Base-by-base conservation (phyloP, 768 basidiomycete species). In the Xerocomus potaroensis region DNA sequence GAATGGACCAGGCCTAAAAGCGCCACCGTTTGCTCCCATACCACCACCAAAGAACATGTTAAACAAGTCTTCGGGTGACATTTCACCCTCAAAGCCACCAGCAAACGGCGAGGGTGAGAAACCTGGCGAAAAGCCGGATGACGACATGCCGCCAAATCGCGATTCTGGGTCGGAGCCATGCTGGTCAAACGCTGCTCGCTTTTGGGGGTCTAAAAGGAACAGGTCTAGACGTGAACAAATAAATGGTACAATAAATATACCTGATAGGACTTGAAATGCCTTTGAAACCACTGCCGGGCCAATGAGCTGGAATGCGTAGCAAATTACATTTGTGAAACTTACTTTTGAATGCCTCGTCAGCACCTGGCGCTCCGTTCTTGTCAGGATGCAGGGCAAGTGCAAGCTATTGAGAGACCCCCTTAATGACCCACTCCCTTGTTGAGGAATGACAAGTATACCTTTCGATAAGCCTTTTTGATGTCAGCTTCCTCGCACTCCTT, bases 281-380 rank as follows among this genome's bases (percentile, higher is more conserved):
- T 96, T 97, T 4, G 92, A 95, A 23, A 98, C 91, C 86, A 94
- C 95, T 98, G 60, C 10, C 19, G 15, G 31, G 8, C 10, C 44
- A 3, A 55, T 58, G 18, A 48, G 34, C 39, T 34, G 29, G n/a
- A 38, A 39, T 42, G 24, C 34, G 41, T n/a, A 11, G 10, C 21
- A 41, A 48, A 32, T 41, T 0, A 36, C 18, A 33, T 29, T 21
- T 3, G 47, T 22, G 48, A 32, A 41, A 76, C 84, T 44, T 59
- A 97, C 95, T 74, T 73, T 98, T 98, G 72, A 98, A 98, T 3
- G 95, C 95, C 64, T 98, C 95, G 50, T 97, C 95, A 14, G 95
- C 95, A 32, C 91, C 90, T n/a, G 95, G 94, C 16, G 95, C 95
- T 6, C 92, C 91, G 59, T 95, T 96, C 72, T 87, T 94, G 64